Percentiles rank a stretch among this genome's conserved stretches.
phyloP scores from a whole-genome alignment of 257 asterid genomes.

The Scutellaria barbata region DNA sequence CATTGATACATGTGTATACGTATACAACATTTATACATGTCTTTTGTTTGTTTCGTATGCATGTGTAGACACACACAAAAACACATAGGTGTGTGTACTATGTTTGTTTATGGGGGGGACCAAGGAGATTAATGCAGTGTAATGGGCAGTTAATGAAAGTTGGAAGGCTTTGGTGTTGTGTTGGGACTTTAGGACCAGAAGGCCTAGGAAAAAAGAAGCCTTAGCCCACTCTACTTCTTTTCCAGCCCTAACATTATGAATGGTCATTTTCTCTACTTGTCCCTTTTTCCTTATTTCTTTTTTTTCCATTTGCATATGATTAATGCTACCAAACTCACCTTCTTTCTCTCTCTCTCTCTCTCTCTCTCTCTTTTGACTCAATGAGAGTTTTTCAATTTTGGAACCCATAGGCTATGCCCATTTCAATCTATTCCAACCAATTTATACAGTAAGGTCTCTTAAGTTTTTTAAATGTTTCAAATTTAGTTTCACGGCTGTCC shows the following conservation, averaged over 20 bases:
- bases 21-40: no score
- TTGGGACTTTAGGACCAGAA: conserved; percentile 43
- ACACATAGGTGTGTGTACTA: conserved; percentile 22
- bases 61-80: conserved; percentile 21
- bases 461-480: no score
- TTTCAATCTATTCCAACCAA: no score
- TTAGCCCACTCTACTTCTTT: conserved; percentile 49
- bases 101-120: conserved; percentile 40
- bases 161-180: conserved; percentile 42
- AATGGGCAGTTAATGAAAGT: conserved; percentile 49
- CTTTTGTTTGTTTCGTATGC: not conserved
- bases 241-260: conserved; percentile 55
- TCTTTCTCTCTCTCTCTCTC: not conserved
- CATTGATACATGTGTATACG: not conserved
- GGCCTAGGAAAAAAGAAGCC: conserved; percentile 29
- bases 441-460: no score
- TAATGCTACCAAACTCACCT: conserved; percentile 5
- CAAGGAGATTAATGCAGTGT: conserved; percentile 48
- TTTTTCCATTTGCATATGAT: not conserved
- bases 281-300: conserved; percentile 21
- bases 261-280: conserved; percentile 58
- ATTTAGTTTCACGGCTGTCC: no score
- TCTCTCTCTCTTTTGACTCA: not conserved
- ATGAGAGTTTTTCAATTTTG: no score
- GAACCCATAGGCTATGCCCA: no score